Evolutionary conservation across 2,329 filamentous ascomycete species (phyloP), one percentile per base, ranked within the genome.

Genomic region (Fusarium cyanostomum): DNA sequence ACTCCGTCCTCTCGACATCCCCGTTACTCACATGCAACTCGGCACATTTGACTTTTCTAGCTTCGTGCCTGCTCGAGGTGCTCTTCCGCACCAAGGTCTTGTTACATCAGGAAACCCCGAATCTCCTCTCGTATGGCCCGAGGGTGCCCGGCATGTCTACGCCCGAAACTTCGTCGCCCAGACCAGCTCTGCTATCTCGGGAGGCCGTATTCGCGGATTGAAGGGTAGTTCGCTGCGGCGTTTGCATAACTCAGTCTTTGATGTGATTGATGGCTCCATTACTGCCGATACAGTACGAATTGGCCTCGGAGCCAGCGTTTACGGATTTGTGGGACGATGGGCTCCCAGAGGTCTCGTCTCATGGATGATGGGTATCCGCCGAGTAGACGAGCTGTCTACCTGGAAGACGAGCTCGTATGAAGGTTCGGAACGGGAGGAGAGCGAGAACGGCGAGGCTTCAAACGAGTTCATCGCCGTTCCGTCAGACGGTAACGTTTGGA

Each of bases 331-430:
- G 8, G 95, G 94, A 7, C 85, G 86, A 34, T 94, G 90, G 86
- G 84, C 91, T 21, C 94, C 95, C 1, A 83, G 86, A 16, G 84
- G 88, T 3, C 74, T 97, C 13, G 90, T 98, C n/a, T 89, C 88
- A 2, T 95, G 92, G 91, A 96, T 98, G 91, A 90, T 98, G 86
- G 93, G 93, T 10, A 85, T 94, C 56, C 82, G 88, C 59, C 80
- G 80, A 54, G 86, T 89, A 13, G 82, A 86, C 51, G 81, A 86
- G 73, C 76, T 87, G 42, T 81, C 81, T 44, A 74, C 80, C 3
- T 86, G 83, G 83, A 83, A 85, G 71, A 77, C 78, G 13, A 78
- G 74, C 64, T 77, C 76, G 6, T 75, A 74, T 41, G 76, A 77
- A 38, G 77, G 73, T 10, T 75, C 75, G 12, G 73, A 77, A 12